Evolutionary conservation across 129 eudicot genomes (phyloP).

Genomic region (Smallanthus sonchifolius): DNA sequence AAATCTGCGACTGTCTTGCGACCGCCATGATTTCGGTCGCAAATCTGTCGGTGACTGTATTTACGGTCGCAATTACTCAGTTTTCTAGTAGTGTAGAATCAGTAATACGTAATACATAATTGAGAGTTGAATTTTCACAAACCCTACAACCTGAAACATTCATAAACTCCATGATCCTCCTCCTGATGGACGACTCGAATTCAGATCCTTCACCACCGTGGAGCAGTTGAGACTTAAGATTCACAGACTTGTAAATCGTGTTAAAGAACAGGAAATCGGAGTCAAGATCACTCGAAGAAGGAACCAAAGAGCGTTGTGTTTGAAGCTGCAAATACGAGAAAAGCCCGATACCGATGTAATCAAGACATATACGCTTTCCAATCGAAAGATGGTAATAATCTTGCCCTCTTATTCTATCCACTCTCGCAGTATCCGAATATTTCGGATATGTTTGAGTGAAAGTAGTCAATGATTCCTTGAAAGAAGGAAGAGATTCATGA

Average conservation of each 20-base stretch:
- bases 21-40: too few species aligned
- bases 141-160: conserved; percentile 35
- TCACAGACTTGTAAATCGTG: conserved; percentile 46
- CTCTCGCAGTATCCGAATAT: conserved; percentile 45
- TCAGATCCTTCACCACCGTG: conserved; percentile 62
- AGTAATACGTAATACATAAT: too few species aligned
- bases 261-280: conserved; percentile 54
- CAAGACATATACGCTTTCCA: conserved; percentile 66
- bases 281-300: conserved; percentile 29
- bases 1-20: too few species aligned
- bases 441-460: conserved; percentile 63
- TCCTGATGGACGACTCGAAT: conserved; percentile 53
- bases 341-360: conserved; percentile 82
- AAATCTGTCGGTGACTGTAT: too few species aligned
- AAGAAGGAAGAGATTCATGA: conserved; percentile 75
- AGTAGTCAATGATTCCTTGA: conserved; percentile 51
- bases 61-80: too few species aligned
- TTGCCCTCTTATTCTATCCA: conserved; percentile 60
- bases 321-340: conserved; percentile 74
- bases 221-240: conserved; percentile 63
- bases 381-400: conserved; percentile 61
- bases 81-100: too few species aligned
- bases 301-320: conserved; percentile 23
- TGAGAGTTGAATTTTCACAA: conserved; percentile 20
- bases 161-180: conserved; percentile 61